phyloP scores from a whole-genome alignment of 2,329 filamentous ascomycete genomes.

The Reticulascus tulasneorum region DNA sequence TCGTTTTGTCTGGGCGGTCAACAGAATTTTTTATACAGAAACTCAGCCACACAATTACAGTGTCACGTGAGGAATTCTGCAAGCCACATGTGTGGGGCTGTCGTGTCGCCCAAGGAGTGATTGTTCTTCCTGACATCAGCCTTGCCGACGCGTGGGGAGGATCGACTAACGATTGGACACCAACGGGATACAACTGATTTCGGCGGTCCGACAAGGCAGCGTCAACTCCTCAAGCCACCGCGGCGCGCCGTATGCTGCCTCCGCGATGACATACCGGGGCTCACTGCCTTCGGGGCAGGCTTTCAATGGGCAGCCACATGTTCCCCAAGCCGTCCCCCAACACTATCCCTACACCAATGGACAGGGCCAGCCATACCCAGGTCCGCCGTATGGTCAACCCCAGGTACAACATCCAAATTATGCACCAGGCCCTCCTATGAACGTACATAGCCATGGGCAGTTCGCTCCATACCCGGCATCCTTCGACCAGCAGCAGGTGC shows the following conservation, averaged over 20 bases:
- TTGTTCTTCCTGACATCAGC: constrained; percentile 5
- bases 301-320: constrained; percentile 31
- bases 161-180: constrained; percentile 13
- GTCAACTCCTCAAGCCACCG: constrained; percentile 8
- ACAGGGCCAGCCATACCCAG: constrained; percentile 13
- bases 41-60: neutral
- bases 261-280: constrained; percentile 32
- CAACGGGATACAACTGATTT: constrained; percentile 9
- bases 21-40: too few species aligned
- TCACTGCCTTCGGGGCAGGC: constrained; percentile 36
- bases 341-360: constrained; percentile 7
- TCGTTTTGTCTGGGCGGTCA: neutral
- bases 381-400: constrained; percentile 12
- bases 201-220: constrained; percentile 8
- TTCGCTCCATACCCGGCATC: constrained; percentile 16
- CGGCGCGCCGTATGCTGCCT: constrained; percentile 15
- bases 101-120: too few species aligned
- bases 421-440: constrained; percentile 18
- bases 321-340: constrained; percentile 8
- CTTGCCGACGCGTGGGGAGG: constrained; percentile 9
- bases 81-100: too few species aligned
- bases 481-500: constrained; percentile 19
- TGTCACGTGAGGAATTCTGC: constrained; percentile 7
- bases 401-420: constrained; percentile 15
- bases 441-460: constrained; percentile 14